A percentile compares a stretch with the other conserved stretches of the same genome.
These are phyloP conservation scores for Ambrosia trifida DNA, from an alignment of 129 eudicot genomes.

Conservation along the genomic window DNA sequence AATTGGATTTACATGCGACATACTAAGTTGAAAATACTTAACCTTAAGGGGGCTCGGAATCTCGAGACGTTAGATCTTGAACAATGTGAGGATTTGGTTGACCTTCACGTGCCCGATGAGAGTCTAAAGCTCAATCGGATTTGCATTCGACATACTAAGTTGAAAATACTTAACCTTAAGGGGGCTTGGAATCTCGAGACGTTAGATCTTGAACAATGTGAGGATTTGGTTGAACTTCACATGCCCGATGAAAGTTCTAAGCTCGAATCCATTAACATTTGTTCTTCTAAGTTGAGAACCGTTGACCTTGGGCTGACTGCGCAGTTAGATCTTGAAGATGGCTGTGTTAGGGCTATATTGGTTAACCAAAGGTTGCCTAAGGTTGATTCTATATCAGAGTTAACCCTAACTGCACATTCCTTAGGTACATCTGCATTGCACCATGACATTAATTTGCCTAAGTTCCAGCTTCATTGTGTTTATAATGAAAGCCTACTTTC, in stretches of 20 bases:
- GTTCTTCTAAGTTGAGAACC: conserved; percentile 3
- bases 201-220: background rate
- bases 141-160: background rate
- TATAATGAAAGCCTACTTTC: background rate
- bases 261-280: background rate
- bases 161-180: background rate
- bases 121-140: background rate
- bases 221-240: conserved; percentile 6
- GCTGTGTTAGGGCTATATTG: background rate
- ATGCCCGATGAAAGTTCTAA: background rate
- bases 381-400: background rate
- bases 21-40: background rate
- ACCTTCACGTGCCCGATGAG: background rate
- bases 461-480: background rate
- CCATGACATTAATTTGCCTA: conserved; percentile 1
- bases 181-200: background rate
- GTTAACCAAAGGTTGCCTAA: background rate
- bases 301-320: conserved; percentile 18
- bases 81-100: background rate
- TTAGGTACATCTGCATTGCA: background rate
- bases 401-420: background rate
- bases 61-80: background rate
- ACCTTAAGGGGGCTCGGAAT: background rate
- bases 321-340: background rate
- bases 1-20: too few relatives aligned